phyloP scores from a whole-genome alignment of 306 rosid genomes.

The Malus orientalis region DNA sequence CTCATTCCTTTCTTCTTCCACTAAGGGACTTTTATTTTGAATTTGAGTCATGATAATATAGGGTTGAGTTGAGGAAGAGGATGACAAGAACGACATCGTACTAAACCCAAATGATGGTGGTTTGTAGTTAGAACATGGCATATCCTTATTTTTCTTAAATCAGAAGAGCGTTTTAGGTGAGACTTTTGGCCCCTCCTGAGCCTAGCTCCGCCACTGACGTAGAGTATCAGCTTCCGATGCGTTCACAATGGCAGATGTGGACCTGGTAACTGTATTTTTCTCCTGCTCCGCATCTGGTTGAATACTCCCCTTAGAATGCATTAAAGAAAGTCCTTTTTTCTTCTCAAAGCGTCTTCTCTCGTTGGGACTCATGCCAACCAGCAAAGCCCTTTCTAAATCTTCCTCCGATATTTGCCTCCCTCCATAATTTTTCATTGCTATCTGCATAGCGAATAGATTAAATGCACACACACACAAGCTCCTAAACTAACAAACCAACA shows the following conservation, averaged over 20 bases:
- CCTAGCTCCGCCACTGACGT: too few species aligned
- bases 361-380: constrained; percentile 84
- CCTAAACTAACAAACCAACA: background rate
- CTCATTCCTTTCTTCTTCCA: too few species aligned
- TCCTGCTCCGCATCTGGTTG: constrained; percentile 29
- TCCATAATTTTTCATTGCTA: constrained; percentile 74
- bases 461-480: background rate
- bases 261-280: constrained; percentile 15
- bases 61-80: too few species aligned
- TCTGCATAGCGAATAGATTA: constrained; percentile 33
- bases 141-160: too few species aligned
- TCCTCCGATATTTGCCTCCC: constrained; percentile 74
- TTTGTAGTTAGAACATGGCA: too few species aligned
- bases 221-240: constrained; percentile 18
- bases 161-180: too few species aligned
- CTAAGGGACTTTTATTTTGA: too few species aligned
- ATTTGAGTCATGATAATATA: too few species aligned
- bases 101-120: too few species aligned
- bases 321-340: constrained; percentile 57
- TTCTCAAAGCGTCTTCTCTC: constrained; percentile 68
- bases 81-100: too few species aligned
- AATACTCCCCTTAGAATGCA: constrained; percentile 25
- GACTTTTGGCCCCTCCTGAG: too few species aligned
- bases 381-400: constrained; percentile 73
- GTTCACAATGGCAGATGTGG: constrained; percentile 16